Conservation (phyloP, 306 rosid species). For the Trifolium pratense region DNA sequence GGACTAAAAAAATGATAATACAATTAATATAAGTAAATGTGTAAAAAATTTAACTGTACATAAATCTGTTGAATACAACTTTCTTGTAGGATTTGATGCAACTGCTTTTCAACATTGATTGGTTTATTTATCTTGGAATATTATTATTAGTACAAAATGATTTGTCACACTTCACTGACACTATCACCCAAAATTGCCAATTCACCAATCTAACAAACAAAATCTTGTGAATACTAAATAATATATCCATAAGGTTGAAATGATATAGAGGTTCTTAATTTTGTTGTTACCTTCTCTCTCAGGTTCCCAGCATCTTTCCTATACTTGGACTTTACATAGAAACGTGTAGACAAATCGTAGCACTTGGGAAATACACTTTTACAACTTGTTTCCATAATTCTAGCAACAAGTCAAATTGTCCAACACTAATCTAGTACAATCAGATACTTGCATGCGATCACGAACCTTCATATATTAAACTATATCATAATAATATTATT, state of each 20-base stretch:
- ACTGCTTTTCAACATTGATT: no score
- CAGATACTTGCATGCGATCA: conserved; percentile 32
- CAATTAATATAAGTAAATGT: no score
- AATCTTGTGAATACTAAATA: conserved; percentile 34
- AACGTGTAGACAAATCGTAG: conserved; percentile 43
- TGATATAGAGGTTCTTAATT: not conserved
- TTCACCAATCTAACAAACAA: conserved; percentile 31
- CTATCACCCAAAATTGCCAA: conserved; percentile 35
- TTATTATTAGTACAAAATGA: conserved; percentile 25
- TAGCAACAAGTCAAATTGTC: conserved; percentile 53
- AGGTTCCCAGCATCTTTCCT: conserved; percentile 47
- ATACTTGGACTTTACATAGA: conserved; percentile 49
- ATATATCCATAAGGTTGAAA: conserved; percentile 29
- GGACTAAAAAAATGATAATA: no score
- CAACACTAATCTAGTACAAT: conserved; percentile 27
- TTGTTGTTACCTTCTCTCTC: conserved; percentile 37
- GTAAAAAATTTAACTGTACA: no score
- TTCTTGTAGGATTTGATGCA: not conserved
- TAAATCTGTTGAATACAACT: no score
- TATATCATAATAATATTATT: no score
- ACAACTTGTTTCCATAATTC: conserved; percentile 50
- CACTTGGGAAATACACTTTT: conserved; percentile 44
- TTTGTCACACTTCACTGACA: conserved; percentile 45
- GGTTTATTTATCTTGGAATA: not conserved
- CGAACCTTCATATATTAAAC: conserved; percentile 41